Conservation (phyloP, 2,329 filamentous ascomycete genomes). For the Cryphonectria japonica region DNA sequence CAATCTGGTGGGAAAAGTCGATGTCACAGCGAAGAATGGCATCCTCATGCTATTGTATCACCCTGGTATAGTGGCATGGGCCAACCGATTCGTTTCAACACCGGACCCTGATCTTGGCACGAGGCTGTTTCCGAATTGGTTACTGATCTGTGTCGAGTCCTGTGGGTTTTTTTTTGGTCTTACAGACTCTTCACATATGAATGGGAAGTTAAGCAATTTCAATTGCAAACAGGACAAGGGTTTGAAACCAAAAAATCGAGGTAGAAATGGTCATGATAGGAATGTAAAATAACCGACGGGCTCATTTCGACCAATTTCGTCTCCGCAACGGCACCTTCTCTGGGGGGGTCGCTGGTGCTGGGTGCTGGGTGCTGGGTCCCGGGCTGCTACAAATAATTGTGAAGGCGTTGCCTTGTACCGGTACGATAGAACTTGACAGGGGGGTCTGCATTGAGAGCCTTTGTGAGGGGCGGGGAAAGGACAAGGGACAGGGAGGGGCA, state of each 20-base stretch:
- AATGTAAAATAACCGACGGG: constrained; percentile 8
- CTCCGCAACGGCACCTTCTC: not conserved
- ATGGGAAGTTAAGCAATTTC: not conserved
- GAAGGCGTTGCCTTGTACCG: not conserved
- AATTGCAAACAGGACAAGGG: constrained; percentile 8
- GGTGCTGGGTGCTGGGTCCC: not conserved
- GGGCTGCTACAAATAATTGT: not conserved
- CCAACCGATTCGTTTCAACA: not conserved
- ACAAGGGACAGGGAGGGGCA: not conserved
- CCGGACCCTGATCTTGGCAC: constrained; percentile 2
- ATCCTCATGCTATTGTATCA: not conserved
- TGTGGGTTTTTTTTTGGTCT: not conserved
- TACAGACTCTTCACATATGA: not conserved
- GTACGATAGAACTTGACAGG: not conserved
- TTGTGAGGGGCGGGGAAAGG: not conserved
- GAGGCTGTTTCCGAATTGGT: not conserved
- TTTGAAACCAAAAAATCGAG: constrained; percentile 10
- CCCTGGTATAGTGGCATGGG: not conserved
- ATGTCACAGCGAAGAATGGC: not conserved
- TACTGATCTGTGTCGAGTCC: not conserved
- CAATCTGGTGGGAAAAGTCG: constrained; percentile 4
- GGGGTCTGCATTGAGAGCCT: not conserved
- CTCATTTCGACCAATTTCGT: constrained; percentile 5
- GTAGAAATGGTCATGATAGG: not conserved
- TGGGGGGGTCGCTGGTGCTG: not conserved